Percentiles rank a stretch among this genome's conserved stretches.
Evolutionary conservation across 805 yeast species (phyloP).

Genomic region (Candida alai): DNA sequence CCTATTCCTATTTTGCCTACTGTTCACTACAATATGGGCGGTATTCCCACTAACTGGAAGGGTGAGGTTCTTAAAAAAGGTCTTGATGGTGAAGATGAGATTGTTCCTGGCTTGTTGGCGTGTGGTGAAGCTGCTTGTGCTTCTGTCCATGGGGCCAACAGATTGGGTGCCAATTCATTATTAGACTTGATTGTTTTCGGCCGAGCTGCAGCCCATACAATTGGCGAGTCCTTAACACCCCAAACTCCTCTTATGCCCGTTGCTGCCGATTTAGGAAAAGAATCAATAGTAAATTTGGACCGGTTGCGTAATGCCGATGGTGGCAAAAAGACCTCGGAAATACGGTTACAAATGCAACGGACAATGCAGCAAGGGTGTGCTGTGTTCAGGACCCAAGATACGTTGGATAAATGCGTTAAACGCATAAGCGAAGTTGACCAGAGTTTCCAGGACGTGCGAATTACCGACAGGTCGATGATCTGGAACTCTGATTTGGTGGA

Average conservation of each 20-base stretch:
- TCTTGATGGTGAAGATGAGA: constrained; percentile 81
- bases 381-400: constrained; percentile 91
- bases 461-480: constrained; percentile 95
- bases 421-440: constrained; percentile 74
- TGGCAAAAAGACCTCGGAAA: constrained; percentile 75
- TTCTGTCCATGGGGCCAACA: constrained; percentile 98
- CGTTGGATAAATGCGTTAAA: constrained; percentile 86
- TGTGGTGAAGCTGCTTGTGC: constrained; percentile 99
- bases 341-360: constrained; percentile 90
- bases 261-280: constrained; percentile 83
- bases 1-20: constrained; percentile 98
- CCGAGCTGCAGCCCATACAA: constrained; percentile 94
- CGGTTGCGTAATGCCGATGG: constrained; percentile 83
- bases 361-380: constrained; percentile 97
- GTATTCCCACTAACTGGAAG: constrained; percentile 96
- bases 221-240: constrained; percentile 80
- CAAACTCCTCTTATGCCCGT: constrained; percentile 81
- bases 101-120: constrained; percentile 90
- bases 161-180: constrained; percentile 97
- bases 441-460: constrained; percentile 69
- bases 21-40: constrained; percentile 99
- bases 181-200: constrained; percentile 97
- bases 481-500: constrained; percentile 98
- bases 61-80: constrained; percentile 89
- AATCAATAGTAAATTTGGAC: constrained; percentile 88